Percentiles rank a stretch among this genome's conserved stretches.
Conservation (phyloP, 345 rosid species). For the Laguncularia racemosa region DNA sequence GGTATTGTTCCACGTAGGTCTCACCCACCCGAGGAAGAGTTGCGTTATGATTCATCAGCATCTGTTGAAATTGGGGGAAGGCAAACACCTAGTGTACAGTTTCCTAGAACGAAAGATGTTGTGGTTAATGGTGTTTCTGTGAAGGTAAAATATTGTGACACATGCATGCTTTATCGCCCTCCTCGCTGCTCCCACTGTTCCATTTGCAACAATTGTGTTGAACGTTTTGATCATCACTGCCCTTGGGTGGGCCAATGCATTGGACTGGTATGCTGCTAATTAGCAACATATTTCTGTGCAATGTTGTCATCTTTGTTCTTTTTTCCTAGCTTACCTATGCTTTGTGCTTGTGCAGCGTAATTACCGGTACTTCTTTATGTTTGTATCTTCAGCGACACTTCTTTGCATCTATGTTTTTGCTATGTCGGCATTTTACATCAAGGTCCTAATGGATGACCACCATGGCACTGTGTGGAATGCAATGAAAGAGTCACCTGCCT, state of each 20-base stretch:
- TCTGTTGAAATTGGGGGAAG: conserved; percentile 63
- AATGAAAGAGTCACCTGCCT: conserved; percentile 82
- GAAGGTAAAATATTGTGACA: conserved; percentile 87
- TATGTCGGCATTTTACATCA: conserved; percentile 77
- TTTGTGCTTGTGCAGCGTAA: conserved; percentile 68
- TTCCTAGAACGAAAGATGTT: conserved; percentile 88
- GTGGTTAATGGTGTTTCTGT: conserved; percentile 71
- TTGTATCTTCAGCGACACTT: conserved; percentile 76
- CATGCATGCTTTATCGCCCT: conserved; percentile 98
- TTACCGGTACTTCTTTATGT: conserved; percentile 96
- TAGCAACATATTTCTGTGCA: background rate
- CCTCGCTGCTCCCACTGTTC: conserved; percentile 98
- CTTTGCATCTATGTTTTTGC: conserved; percentile 89
- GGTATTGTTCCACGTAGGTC: conserved; percentile 84
- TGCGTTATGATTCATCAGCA: conserved; percentile 51
- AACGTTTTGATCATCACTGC: conserved; percentile 98
- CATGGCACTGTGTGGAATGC: conserved; percentile 75
- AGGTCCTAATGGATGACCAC: conserved; percentile 67
- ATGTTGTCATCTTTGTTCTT: conserved; percentile 1
- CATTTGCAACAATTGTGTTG: conserved; percentile 86
- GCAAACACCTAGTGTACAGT: conserved; percentile 82
- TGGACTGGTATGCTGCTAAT: conserved; percentile 64
- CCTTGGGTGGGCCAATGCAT: conserved; percentile 99
- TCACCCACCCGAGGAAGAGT: conserved; percentile 95
- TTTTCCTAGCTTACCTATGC: conserved; percentile 4